Percentiles rank a stretch among this genome's conserved stretches.
These are phyloP conservation scores for Coix lacrymajobi DNA, from an alignment of 176 grass and related monocot genomes.

Conservation along the genomic window DNA sequence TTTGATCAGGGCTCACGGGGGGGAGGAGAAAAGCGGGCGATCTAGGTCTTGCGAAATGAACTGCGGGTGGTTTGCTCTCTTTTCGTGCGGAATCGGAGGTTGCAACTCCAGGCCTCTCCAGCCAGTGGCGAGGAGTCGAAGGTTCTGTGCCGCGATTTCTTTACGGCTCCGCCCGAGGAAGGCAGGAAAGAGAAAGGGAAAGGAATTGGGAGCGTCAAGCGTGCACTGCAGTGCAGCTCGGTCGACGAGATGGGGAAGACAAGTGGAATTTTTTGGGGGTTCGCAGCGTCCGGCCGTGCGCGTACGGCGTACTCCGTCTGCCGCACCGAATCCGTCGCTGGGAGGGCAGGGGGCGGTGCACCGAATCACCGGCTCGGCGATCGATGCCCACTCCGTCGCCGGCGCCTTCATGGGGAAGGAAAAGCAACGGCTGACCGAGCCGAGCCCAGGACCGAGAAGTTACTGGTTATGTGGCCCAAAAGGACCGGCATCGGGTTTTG, in stretches of 20 bases:
- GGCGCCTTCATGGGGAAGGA: not conserved
- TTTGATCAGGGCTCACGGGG: not conserved
- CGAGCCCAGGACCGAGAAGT: not conserved
- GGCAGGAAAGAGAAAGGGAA: not conserved
- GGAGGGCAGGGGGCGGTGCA: not conserved
- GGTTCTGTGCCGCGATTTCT: not conserved
- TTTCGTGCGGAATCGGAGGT: not conserved
- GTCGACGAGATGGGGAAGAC: not conserved
- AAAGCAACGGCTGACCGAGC: not conserved
- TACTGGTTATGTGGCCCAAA: not conserved
- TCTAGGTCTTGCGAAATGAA: not conserved
- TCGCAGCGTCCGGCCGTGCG: not conserved
- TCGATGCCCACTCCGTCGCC: not conserved
- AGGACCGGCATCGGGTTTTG: not conserved
- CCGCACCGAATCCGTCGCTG: slow-evolving; percentile 13
- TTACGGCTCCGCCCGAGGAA: not conserved
- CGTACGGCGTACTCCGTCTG: slow-evolving; percentile 16
- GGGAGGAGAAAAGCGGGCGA: not conserved
- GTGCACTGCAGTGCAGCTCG: not conserved
- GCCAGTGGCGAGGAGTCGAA: not conserved
- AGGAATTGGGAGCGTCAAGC: too few species aligned
- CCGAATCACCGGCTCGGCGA: slow-evolving; percentile 8
- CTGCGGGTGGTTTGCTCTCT: not conserved
- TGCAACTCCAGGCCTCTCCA: not conserved
- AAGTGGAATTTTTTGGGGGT: slow-evolving; percentile 4